A percentile compares a stretch with the other conserved stretches of the same genome.
phyloP scores from a whole-genome alignment of 1,139 yeast species.

The Saccharomyces hybrid region DNA sequence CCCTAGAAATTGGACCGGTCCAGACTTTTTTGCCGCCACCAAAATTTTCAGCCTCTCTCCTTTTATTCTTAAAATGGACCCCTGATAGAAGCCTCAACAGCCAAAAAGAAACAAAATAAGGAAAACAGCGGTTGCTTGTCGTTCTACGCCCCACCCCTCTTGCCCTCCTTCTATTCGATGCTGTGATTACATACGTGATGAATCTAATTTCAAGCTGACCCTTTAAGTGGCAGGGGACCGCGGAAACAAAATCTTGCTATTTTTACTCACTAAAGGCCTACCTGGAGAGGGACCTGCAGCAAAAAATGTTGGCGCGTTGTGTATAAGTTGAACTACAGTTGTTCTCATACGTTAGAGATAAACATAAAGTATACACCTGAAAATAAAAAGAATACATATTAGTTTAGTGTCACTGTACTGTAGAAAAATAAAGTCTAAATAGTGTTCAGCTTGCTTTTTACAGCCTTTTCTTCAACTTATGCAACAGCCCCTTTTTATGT shows the following conservation, averaged over 20 bases:
- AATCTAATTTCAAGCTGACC: too few relatives aligned
- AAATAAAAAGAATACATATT: background rate
- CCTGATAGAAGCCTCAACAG: background rate
- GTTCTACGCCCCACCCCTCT: too few relatives aligned
- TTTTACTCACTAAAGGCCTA: too few relatives aligned
- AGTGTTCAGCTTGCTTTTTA: conserved; percentile 2
- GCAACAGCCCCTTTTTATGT: conserved; percentile 14
- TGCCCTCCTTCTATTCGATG: too few relatives aligned
- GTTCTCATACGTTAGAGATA: background rate
- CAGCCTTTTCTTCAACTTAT: conserved; percentile 15
- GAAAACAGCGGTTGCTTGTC: background rate
- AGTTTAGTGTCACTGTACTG: background rate
- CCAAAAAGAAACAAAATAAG: too few relatives aligned
- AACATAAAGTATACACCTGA: background rate
- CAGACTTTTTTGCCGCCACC: background rate
- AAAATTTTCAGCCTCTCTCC: background rate
- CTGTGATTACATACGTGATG: too few relatives aligned
- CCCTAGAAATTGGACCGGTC: background rate
- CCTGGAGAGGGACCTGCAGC: too few relatives aligned
- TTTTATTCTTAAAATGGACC: background rate
- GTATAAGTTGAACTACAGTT: background rate
- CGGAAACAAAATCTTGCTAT: too few relatives aligned
- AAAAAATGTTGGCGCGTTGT: too few relatives aligned
- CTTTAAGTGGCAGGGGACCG: too few relatives aligned
- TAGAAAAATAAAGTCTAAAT: background rate